These are phyloP conservation scores for Thinopyrum elongatum DNA, from an alignment of 176 grass and related monocot species.

Conservation along the genomic window DNA sequence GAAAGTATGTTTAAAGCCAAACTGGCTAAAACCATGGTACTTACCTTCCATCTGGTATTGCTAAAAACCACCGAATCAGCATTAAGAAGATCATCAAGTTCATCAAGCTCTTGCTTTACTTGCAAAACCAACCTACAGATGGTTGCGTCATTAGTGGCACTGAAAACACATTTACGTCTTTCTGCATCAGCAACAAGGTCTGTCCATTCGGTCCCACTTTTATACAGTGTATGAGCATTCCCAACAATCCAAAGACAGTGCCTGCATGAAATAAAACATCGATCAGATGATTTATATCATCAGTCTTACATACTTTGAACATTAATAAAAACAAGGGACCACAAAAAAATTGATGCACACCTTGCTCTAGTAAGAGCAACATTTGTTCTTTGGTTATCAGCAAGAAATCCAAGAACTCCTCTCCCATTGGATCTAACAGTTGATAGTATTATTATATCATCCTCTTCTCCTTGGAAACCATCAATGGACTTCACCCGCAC, in stretches of 20 bases:
- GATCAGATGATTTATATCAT: background rate
- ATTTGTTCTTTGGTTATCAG: conserved; percentile 64
- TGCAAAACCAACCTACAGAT: conserved; percentile 53
- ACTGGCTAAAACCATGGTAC: background rate
- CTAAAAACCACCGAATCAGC: conserved; percentile 59
- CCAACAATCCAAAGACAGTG: conserved; percentile 86
- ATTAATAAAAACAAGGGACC: background rate
- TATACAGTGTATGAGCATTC: conserved; percentile 40
- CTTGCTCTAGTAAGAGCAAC: conserved; percentile 88
- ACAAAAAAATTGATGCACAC: conserved; percentile 17
- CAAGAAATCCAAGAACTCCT: conserved; percentile 62
- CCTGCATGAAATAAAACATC: conserved; percentile 40
- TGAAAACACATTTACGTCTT: conserved; percentile 33
- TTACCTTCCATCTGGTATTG: conserved; percentile 76
- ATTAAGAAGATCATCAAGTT: conserved; percentile 71
- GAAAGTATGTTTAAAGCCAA: background rate
- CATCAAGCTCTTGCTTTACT: conserved; percentile 60
- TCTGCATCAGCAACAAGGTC: conserved; percentile 47
- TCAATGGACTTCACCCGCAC: conserved; percentile 66
- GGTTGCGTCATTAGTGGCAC: conserved; percentile 37
- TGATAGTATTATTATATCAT: conserved; percentile 80
- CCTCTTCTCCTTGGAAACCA: conserved; percentile 77
- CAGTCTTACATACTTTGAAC: background rate
- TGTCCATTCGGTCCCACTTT: conserved; percentile 56
- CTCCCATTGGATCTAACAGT: conserved; percentile 56